A percentile compares a stretch with the other conserved stretches of the same genome.
These are phyloP conservation scores for Spathaspora hagerdaliae DNA, from an alignment of 805 yeast genomes.

Conservation along the genomic window DNA sequence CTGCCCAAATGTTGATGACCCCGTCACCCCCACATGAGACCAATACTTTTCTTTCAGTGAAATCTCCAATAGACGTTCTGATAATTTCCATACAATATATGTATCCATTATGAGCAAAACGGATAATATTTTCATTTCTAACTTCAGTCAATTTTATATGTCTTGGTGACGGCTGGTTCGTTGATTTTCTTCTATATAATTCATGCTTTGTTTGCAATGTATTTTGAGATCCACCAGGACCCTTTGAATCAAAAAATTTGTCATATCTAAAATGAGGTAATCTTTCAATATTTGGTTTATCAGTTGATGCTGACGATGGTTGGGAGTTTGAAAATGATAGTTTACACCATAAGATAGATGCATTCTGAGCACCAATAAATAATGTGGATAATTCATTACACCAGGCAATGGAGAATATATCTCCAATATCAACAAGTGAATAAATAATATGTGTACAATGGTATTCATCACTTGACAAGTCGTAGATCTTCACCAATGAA, in stretches of 20 bases:
- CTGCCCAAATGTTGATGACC: constrained; percentile 71
- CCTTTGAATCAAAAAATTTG: constrained; percentile 84
- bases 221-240: constrained; percentile 64
- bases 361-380: constrained; percentile 89
- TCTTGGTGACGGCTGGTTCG: constrained; percentile 8
- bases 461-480: constrained; percentile 36
- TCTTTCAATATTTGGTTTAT: constrained; percentile 16
- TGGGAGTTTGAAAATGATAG: constrained; percentile 4
- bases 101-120: constrained; percentile 90
- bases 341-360: constrained; percentile 74
- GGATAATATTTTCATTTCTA: constrained; percentile 58
- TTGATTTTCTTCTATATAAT: constrained; percentile 12
- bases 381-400: constrained; percentile 54
- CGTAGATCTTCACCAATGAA: constrained; percentile 85
- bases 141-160: constrained; percentile 51
- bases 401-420: constrained; percentile 81
- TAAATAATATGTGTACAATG: constrained; percentile 66
- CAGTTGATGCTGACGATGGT: constrained; percentile 1
- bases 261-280: constrained; percentile 64
- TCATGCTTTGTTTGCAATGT: constrained; percentile 25
- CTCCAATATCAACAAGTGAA: constrained; percentile 86
- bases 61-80: constrained; percentile 15
- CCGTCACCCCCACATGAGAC: constrained; percentile 88
- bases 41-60: constrained; percentile 16
- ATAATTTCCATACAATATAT: constrained; percentile 62